Evolutionary conservation across 164 flowering plant species (phyloP).

Genomic region (Malania oleifera): DNA sequence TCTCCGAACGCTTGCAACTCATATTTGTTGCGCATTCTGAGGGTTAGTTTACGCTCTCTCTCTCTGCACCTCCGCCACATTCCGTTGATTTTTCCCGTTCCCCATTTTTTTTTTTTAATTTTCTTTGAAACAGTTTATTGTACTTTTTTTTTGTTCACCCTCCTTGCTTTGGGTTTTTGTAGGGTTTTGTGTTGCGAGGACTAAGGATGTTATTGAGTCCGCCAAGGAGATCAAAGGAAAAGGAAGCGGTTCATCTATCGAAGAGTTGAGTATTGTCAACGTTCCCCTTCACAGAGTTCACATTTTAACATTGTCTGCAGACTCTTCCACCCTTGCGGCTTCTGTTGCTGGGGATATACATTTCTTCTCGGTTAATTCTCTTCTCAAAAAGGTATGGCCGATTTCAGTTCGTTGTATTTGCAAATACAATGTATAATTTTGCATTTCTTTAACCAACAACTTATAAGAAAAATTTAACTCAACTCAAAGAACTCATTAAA

Average conservation of each 20-base stretch:
- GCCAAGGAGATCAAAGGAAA: slow-evolving; percentile 50
- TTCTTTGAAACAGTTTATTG: neutral
- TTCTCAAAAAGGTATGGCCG: slow-evolving; percentile 58
- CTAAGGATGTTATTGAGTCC: slow-evolving; percentile 52
- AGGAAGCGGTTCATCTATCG: slow-evolving; percentile 30
- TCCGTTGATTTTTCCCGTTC: neutral
- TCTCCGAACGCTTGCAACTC: slow-evolving; percentile 48
- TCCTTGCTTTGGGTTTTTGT: slow-evolving; percentile 2
- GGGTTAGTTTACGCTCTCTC: slow-evolving; percentile 28
- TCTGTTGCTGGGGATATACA: slow-evolving; percentile 39
- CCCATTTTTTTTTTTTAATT: neutral
- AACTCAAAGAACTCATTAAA: too few species aligned
- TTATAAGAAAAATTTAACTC: too few species aligned
- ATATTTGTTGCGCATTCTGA: slow-evolving; percentile 59
- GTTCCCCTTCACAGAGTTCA: slow-evolving; percentile 51
- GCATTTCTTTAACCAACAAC: too few species aligned
- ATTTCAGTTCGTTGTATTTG: neutral
- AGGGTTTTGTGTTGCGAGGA: slow-evolving; percentile 78
- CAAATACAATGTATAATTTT: too few species aligned
- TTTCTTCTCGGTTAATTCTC: slow-evolving; percentile 46
- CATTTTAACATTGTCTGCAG: slow-evolving; percentile 56
- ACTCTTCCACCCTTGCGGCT: slow-evolving; percentile 57
- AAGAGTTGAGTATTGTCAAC: slow-evolving; percentile 58
- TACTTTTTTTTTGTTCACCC: neutral
- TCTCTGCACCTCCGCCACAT: neutral